These are phyloP conservation scores for Penicillium sp. DNA, from an alignment of 2,329 filamentous ascomycete genomes.

Conservation along the genomic window DNA sequence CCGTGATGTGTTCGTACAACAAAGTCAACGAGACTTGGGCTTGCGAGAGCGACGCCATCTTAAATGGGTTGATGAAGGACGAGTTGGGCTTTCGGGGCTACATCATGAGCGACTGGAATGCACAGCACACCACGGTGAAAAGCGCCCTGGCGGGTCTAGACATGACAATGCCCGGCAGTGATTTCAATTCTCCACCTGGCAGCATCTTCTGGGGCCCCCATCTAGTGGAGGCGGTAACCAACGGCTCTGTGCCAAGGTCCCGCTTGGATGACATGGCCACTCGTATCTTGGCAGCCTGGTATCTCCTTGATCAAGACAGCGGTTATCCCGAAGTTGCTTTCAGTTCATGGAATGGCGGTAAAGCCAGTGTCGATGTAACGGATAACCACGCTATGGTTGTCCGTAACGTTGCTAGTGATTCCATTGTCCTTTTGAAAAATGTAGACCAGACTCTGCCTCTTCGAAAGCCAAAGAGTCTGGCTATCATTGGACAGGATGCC, in stretches of 20 bases:
- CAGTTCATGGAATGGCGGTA: constrained; percentile 45
- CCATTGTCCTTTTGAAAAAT: constrained; percentile 51
- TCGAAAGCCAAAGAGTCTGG: constrained; percentile 47
- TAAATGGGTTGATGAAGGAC: constrained; percentile 73
- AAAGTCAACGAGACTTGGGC: constrained; percentile 76
- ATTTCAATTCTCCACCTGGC: constrained; percentile 25
- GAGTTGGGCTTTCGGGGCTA: constrained; percentile 81
- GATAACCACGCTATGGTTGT: constrained; percentile 41
- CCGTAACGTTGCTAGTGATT: constrained; percentile 45
- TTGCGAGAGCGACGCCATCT: constrained; percentile 73
- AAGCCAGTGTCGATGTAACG: constrained; percentile 37
- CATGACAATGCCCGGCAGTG: constrained; percentile 75
- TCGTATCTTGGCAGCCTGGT: constrained; percentile 49
- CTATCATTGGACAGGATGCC: constrained; percentile 52
- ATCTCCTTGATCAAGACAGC: constrained; percentile 49
- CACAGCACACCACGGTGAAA: constrained; percentile 66
- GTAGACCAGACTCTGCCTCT: constrained; percentile 43
- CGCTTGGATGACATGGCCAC: constrained; percentile 63
- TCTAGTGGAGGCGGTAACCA: constrained; percentile 57
- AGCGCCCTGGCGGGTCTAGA: constrained; percentile 71
- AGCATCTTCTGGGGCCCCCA: constrained; percentile 28
- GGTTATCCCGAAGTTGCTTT: constrained; percentile 46
- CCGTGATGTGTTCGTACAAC: constrained; percentile 51
- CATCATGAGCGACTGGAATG: constrained; percentile 76
- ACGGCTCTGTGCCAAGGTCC: constrained; percentile 56